Conservation (phyloP, 192 early-diverging fungal genomes). For the Allomyces macrogynus region DNA sequence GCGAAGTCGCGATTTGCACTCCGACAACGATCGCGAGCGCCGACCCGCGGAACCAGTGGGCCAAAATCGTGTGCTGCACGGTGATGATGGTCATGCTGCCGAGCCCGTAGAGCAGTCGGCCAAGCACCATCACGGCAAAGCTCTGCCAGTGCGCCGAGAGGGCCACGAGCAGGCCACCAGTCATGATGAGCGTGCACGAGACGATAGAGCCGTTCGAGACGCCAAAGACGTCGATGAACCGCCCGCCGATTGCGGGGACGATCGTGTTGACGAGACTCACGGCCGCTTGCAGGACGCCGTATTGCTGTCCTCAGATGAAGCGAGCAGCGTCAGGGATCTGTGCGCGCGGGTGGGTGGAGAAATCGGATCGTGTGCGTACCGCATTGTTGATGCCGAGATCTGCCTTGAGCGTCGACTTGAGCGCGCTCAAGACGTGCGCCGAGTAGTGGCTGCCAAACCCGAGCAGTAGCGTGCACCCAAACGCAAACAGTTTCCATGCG, state of each 20-base stretch:
- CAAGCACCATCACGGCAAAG: slow-evolving; percentile 28
- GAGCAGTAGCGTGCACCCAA: not conserved
- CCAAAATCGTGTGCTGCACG: slow-evolving; percentile 60
- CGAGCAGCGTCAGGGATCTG: too few species aligned
- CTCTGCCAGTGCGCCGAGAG: slow-evolving; percentile 20
- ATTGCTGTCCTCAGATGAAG: too few species aligned
- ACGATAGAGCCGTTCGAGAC: slow-evolving; percentile 30
- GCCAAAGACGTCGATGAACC: slow-evolving; percentile 43
- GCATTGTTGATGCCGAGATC: not conserved
- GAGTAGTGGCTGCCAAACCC: not conserved
- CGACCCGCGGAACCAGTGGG: slow-evolving; percentile 51
- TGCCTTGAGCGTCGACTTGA: not conserved
- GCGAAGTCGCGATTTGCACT: slow-evolving; percentile 44
- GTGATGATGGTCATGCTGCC: slow-evolving; percentile 57
- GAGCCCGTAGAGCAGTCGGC: slow-evolving; percentile 36
- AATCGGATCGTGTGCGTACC: too few species aligned
- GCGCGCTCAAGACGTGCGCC: not conserved
- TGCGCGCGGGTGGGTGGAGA: too few species aligned
- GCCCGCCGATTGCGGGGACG: slow-evolving; percentile 26
- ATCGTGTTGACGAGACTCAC: slow-evolving; percentile 37
- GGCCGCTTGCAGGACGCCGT: slow-evolving; percentile 44
- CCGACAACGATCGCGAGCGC: slow-evolving; percentile 45
- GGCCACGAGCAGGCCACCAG: slow-evolving; percentile 28
- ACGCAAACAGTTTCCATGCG: not conserved
- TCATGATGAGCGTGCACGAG: slow-evolving; percentile 30